Percentiles rank a stretch among this genome's conserved stretches.
phyloP scores from a whole-genome alignment of 1,284 basidiomycete species.

The Tilletia indica region DNA sequence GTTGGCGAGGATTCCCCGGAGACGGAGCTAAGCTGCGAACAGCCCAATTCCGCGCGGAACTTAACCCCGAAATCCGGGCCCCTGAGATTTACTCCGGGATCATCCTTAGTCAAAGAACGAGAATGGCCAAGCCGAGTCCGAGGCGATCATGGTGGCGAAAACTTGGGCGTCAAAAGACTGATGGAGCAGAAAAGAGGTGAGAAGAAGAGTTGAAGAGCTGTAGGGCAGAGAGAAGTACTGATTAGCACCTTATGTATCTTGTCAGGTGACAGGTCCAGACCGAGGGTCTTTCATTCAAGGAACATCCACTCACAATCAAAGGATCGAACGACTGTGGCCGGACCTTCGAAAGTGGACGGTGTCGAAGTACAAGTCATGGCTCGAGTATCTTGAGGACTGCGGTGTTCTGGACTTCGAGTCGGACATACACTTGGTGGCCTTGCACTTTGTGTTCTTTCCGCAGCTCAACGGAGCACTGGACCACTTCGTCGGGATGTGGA shows the following conservation, averaged over 20 bases:
- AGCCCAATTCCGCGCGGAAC: too few relatives aligned
- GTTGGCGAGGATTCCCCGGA: too few relatives aligned
- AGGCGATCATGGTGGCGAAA: slow-evolving; percentile 59
- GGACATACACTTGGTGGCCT: slow-evolving; percentile 41
- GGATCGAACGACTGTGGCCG: slow-evolving; percentile 60
- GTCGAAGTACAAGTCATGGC: slow-evolving; percentile 13
- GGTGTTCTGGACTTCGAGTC: slow-evolving; percentile 48
- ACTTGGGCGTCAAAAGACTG: slow-evolving; percentile 46
- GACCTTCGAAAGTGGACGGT: slow-evolving; percentile 30
- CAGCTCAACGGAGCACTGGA: background rate
- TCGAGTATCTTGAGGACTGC: slow-evolving; percentile 17
- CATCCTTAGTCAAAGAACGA: slow-evolving; percentile 32
- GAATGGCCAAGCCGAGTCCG: slow-evolving; percentile 56
- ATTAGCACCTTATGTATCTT: too few relatives aligned
- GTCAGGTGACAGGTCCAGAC: background rate
- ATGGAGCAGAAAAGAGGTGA: slow-evolving; percentile 51
- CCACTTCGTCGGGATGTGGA: background rate
- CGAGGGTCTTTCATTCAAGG: slow-evolving; percentile 58
- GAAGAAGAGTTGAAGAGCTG: background rate
- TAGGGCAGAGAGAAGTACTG: too few relatives aligned
- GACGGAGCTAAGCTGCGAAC: too few relatives aligned
- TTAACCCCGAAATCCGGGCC: too few relatives aligned
- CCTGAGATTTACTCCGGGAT: too few relatives aligned
- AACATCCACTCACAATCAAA: too few relatives aligned
- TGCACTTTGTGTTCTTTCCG: background rate